Evolutionary conservation across 306 rosid genomes (phyloP).

Genomic region (Vigna reflexopilosa): DNA sequence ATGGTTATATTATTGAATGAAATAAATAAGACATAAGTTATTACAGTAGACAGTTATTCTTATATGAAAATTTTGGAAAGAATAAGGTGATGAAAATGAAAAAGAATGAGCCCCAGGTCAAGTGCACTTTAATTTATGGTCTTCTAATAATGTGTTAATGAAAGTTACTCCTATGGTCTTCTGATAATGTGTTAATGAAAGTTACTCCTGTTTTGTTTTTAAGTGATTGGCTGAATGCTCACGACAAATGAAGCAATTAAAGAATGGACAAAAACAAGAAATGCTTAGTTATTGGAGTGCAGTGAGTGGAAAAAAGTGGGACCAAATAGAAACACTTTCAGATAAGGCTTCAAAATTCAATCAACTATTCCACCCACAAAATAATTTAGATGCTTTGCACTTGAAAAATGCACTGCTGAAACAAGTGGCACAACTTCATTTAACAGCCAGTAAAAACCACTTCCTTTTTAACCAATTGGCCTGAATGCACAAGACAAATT

Average conservation of each 20-base stretch:
- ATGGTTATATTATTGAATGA: too few species aligned
- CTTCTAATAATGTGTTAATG: background rate
- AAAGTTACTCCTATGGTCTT: background rate
- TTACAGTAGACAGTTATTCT: too few species aligned
- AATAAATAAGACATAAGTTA: too few species aligned
- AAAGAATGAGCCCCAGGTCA: background rate
- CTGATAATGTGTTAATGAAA: background rate
- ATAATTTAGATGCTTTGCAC: background rate
- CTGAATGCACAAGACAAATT: background rate
- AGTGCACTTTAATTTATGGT: background rate
- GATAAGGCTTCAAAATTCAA: background rate
- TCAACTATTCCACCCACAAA: background rate
- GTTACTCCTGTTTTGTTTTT: background rate
- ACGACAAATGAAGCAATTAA: background rate
- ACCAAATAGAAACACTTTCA: background rate
- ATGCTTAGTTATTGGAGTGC: background rate
- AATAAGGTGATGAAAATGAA: background rate
- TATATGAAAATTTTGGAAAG: background rate
- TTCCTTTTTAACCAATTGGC: slow-evolving; percentile 4
- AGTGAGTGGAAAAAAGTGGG: background rate
- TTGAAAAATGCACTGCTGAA: background rate
- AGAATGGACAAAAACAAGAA: background rate
- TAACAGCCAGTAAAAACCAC: background rate
- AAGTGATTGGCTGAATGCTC: too few species aligned
- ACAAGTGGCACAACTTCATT: background rate